A percentile compares a stretch with the other conserved stretches of the same genome.
These are phyloP conservation scores for Penicillium arizonense DNA, from an alignment of 495 filamentous ascomycete species.

Conservation along the genomic window DNA sequence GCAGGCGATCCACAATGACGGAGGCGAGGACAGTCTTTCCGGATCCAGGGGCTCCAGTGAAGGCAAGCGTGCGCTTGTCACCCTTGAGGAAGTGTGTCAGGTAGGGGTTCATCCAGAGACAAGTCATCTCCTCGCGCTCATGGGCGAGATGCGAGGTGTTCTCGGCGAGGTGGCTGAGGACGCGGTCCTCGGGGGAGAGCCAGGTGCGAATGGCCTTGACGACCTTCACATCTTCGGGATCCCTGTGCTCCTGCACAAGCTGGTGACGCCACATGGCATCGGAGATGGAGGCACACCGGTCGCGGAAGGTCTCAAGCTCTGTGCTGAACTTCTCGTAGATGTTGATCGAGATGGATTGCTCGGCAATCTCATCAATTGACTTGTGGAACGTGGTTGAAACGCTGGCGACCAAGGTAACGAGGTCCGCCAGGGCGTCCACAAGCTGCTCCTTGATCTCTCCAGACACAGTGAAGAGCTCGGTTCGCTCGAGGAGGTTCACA, in stretches of 20 bases:
- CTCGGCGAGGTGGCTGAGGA: constrained; percentile 29
- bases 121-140: constrained; percentile 41
- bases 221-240: constrained; percentile 18
- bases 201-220: constrained; percentile 24
- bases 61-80: constrained; percentile 23
- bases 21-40: constrained; percentile 43
- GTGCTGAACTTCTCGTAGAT: constrained; percentile 24
- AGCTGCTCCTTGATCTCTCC: constrained; percentile 32
- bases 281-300: constrained; percentile 24
- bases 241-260: constrained; percentile 19
- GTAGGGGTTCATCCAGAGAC: constrained; percentile 35
- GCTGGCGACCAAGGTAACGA: constrained; percentile 27
- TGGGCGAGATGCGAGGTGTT: constrained; percentile 39
- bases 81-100: constrained; percentile 38
- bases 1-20: constrained; percentile 37
- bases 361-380: constrained; percentile 12
- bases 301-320: constrained; percentile 24
- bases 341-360: constrained; percentile 21
- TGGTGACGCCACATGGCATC: constrained; percentile 32
- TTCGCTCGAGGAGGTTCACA: constrained; percentile 24
- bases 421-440: constrained; percentile 25
- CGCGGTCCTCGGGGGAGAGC: constrained; percentile 30
- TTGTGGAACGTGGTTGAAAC: constrained; percentile 28
- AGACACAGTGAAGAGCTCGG: constrained; percentile 27
- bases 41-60: constrained; percentile 34